These are phyloP conservation scores for Colletotrichum sp. DNA, from an alignment of 2,329 filamentous ascomycete species.

Conservation along the genomic window DNA sequence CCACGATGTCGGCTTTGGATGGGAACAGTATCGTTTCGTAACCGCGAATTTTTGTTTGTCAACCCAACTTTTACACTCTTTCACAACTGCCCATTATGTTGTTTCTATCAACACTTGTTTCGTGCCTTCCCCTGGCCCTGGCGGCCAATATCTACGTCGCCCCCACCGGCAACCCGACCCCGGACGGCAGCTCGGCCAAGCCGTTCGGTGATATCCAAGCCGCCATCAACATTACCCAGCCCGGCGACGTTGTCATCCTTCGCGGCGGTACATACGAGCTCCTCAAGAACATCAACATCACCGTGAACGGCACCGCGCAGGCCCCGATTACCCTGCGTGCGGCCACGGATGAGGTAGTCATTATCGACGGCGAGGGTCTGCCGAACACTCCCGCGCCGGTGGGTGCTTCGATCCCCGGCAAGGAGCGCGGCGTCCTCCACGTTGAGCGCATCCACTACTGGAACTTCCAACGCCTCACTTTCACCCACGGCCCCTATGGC, in stretches of 20 bases:
- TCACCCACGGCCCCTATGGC: conserved; percentile 40
- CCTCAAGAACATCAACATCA: conserved; percentile 52
- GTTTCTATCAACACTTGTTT: not conserved
- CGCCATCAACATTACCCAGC: conserved; percentile 47
- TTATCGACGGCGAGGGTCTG: conserved; percentile 49
- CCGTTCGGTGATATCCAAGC: conserved; percentile 52
- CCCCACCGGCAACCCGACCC: conserved; percentile 42
- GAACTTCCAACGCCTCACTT: conserved; percentile 42
- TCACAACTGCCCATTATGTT: not conserved
- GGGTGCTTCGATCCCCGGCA: conserved; percentile 40
- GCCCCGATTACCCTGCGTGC: conserved; percentile 46
- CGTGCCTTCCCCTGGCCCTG: conserved; percentile 13
- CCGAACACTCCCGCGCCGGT: conserved; percentile 45
- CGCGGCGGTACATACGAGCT: conserved; percentile 43
- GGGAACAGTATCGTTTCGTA: accelerated
- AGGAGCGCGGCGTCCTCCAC: conserved; percentile 51
- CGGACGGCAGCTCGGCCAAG: conserved; percentile 39
- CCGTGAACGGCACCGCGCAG: conserved; percentile 42
- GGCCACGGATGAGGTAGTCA: conserved; percentile 46
- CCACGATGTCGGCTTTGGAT: not conserved
- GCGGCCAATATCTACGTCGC: conserved; percentile 49
- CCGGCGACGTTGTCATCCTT: conserved; percentile 44
- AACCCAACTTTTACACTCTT: conserved; percentile 8
- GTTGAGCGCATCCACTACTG: conserved; percentile 37
- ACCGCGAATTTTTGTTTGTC: not conserved